A percentile compares a stretch with the other conserved stretches of the same genome.
These are phyloP conservation scores for Pleurotus pulmonarius DNA, from an alignment of 768 basidiomycete species.

Conservation along the genomic window DNA sequence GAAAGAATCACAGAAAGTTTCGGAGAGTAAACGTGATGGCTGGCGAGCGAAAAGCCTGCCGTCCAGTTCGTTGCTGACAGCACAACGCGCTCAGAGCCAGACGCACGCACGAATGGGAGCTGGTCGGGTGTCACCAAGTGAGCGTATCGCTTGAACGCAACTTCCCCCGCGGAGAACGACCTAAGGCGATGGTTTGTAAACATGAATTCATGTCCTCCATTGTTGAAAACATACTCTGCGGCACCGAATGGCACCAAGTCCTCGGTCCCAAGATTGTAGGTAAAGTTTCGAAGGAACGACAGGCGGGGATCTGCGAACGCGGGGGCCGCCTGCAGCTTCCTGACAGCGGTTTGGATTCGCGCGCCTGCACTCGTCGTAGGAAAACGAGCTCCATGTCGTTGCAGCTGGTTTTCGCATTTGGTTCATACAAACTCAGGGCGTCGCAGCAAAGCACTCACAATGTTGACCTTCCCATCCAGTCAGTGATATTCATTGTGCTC, in stretches of 20 bases:
- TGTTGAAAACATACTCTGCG: conserved; percentile 43
- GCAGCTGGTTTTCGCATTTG: conserved; percentile 65
- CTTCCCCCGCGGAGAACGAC: conserved; percentile 47
- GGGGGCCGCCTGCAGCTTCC: conserved; percentile 47
- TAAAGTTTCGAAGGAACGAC: conserved; percentile 55
- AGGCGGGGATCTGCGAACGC: conserved; percentile 42
- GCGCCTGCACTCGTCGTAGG: conserved; percentile 52
- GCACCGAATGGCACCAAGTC: conserved; percentile 69
- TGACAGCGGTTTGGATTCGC: conserved; percentile 42
- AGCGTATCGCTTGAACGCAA: conserved; percentile 52
- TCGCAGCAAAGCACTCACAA: too few species aligned
- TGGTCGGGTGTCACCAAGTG: conserved; percentile 37
- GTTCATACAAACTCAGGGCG: too few species aligned
- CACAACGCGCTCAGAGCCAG: conserved; percentile 55
- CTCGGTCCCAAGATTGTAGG: conserved; percentile 52
- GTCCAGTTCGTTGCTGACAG: conserved; percentile 71
- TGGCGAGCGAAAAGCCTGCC: conserved; percentile 58
- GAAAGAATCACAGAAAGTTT: conserved; percentile 52
- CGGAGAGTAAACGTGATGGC: conserved; percentile 39
- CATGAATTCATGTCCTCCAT: neutral
- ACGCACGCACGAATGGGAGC: conserved; percentile 48
- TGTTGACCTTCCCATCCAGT: conserved; percentile 43
- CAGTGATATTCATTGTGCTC: too few species aligned
- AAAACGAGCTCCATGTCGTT: conserved; percentile 78
- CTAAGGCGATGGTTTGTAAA: conserved; percentile 18